Conservation (phyloP, 108 stramenopile species). For the Skeletonema grethae region DNA sequence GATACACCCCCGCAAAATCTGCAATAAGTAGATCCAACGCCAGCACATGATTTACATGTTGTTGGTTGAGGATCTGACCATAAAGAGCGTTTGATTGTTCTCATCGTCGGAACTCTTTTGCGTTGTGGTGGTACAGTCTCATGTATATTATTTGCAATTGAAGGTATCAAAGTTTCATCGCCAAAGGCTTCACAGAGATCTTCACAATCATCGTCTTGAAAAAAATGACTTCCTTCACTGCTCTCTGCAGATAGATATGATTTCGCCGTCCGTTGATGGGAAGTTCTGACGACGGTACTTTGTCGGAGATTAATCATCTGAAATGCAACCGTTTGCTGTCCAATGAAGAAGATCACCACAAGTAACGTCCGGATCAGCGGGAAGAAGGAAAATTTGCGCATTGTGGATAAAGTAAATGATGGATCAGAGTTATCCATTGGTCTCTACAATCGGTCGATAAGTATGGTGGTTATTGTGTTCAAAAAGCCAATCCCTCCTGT, state of each 20-base stretch:
- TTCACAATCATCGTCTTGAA: conserved; percentile 39
- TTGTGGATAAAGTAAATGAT: background rate
- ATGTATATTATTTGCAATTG: background rate
- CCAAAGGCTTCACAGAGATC: conserved; percentile 36
- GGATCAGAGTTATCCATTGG: too few species aligned
- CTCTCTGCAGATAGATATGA: background rate
- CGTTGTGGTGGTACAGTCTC: background rate
- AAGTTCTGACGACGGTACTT: background rate
- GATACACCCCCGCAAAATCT: conserved; percentile 41
- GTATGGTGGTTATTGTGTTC: too few species aligned
- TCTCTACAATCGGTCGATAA: too few species aligned
- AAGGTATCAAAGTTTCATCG: background rate
- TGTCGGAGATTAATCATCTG: background rate
- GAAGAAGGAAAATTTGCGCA: background rate
- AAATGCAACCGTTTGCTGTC: background rate
- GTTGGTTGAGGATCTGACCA: conserved; percentile 21
- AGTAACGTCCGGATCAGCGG: background rate
- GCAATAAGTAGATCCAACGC: conserved; percentile 21
- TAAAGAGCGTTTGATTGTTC: background rate
- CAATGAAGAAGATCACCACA: background rate
- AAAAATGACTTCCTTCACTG: background rate
- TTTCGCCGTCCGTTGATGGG: background rate
- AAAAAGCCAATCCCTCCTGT: too few species aligned
- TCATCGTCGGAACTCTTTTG: background rate
- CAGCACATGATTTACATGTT: conserved; percentile 24